Percentiles rank a stretch among this genome's conserved stretches.
Evolutionary conservation across 495 filamentous ascomycete species (phyloP).

Genomic region (Astrothelium subdiscretum): DNA sequence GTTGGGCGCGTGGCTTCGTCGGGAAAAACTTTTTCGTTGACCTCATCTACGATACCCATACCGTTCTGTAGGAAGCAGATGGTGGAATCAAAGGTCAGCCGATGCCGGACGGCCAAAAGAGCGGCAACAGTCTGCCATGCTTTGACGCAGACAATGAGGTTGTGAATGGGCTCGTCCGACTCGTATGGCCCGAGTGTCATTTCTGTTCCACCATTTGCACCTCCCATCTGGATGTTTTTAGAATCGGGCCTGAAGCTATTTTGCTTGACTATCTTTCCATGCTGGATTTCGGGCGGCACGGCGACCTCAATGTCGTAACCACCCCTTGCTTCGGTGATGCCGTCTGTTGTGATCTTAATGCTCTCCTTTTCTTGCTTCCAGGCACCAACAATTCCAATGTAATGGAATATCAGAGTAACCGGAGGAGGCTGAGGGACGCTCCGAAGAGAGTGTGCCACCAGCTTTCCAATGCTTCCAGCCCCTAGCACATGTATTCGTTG

Average conservation of each 20-base stretch:
- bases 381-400: constrained; percentile 27
- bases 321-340: constrained; percentile 24
- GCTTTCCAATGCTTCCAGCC: constrained; percentile 44
- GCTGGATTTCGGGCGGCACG: constrained; percentile 7
- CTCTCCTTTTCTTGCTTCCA: constrained; percentile 23
- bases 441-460: constrained; percentile 49
- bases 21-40: constrained; percentile 57
- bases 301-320: constrained; percentile 44
- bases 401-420: constrained; percentile 44
- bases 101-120: constrained; percentile 45
- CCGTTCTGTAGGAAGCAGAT: constrained; percentile 75
- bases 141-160: constrained; percentile 64
- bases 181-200: background rate
- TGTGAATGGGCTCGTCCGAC: constrained; percentile 46
- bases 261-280: background rate
- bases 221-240: background rate
- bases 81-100: constrained; percentile 61
- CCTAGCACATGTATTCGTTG: constrained; percentile 48
- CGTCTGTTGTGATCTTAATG: constrained; percentile 29
- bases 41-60: constrained; percentile 64
- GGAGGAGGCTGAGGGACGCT: constrained; percentile 46
- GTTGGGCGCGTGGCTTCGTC: constrained; percentile 51
- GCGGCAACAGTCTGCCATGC: constrained; percentile 44
- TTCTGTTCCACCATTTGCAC: background rate
- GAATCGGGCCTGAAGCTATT: background rate